These are phyloP conservation scores for Aureobasidium subglaciale DNA, from an alignment of 2,329 filamentous ascomycete genomes.

Conservation along the genomic window DNA sequence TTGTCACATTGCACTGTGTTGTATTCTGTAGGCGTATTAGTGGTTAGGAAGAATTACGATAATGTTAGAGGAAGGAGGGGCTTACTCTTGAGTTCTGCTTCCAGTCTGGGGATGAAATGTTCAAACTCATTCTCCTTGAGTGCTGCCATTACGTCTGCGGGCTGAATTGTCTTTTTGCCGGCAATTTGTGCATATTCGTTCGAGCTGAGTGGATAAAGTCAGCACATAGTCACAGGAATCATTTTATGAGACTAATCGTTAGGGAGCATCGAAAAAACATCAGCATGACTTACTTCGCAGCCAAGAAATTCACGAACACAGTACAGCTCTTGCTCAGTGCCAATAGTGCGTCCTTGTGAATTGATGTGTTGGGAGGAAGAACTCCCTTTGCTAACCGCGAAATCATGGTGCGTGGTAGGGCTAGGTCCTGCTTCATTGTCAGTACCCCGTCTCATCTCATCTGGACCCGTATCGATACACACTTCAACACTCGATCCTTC, in stretches of 20 bases:
- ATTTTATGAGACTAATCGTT: no score
- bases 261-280: no score
- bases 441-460: background rate
- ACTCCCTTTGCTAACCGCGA: conserved; percentile 73
- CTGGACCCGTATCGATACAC: conserved; percentile 18
- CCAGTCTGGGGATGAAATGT: conserved; percentile 61
- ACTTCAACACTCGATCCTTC: conserved; percentile 37
- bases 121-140: conserved; percentile 70
- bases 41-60: background rate
- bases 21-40: conserved; percentile 57
- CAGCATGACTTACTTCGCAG: conserved; percentile 55
- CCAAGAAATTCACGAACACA: conserved; percentile 75
- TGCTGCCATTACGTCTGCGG: conserved; percentile 67
- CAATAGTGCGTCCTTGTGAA: conserved; percentile 73
- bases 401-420: conserved; percentile 73
- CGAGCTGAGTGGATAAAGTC: no score
- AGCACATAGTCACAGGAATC: no score
- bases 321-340: conserved; percentile 76
- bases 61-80: background rate
- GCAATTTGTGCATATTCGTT: conserved; percentile 61
- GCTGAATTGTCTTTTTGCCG: conserved; percentile 73
- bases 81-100: conserved; percentile 70
- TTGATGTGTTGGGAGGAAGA: conserved; percentile 71
- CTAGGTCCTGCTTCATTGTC: conserved; percentile 53
- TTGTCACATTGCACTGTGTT: conserved; percentile 67